Evolutionary conservation across 2,329 filamentous ascomycete genomes (phyloP).

Genomic region (Clonostachys rosea): DNA sequence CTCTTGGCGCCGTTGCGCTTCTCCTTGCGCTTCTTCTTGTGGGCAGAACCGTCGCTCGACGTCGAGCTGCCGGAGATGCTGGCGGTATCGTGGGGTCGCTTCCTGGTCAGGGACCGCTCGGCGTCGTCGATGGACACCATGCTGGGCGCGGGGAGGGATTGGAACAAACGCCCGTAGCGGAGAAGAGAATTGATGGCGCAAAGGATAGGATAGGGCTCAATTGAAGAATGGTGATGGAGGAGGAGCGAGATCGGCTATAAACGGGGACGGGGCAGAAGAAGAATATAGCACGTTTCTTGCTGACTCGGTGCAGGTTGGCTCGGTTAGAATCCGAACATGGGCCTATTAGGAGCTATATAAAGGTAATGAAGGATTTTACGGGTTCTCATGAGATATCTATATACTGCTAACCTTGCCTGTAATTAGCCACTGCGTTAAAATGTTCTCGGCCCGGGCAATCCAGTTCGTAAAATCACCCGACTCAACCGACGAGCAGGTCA

Average conservation of each 20-base stretch:
- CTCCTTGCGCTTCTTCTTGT: conserved; percentile 16
- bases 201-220: conserved; percentile 3
- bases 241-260: not conserved
- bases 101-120: conserved; percentile 10
- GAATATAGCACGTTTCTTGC: too few relatives aligned
- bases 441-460: too few relatives aligned
- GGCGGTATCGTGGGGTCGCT: conserved; percentile 11
- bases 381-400: too few relatives aligned
- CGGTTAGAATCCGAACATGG: too few relatives aligned
- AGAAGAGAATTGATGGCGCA: not conserved
- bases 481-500: too few relatives aligned
- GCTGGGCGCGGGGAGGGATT: not conserved
- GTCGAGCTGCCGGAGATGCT: conserved; percentile 18
- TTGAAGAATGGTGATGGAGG: not conserved
- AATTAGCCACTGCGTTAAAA: too few relatives aligned
- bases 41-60: conserved; percentile 18
- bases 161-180: not conserved
- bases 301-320: too few relatives aligned
- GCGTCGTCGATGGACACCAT: not conserved
- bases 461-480: too few relatives aligned
- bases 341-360: too few relatives aligned
- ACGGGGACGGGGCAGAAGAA: too few relatives aligned
- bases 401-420: too few relatives aligned
- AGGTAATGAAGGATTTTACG: too few relatives aligned
- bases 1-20: conserved; percentile 13